Evolutionary conservation across 2,329 filamentous ascomycete genomes (phyloP).

Genomic region (Aschersonia sp.): DNA sequence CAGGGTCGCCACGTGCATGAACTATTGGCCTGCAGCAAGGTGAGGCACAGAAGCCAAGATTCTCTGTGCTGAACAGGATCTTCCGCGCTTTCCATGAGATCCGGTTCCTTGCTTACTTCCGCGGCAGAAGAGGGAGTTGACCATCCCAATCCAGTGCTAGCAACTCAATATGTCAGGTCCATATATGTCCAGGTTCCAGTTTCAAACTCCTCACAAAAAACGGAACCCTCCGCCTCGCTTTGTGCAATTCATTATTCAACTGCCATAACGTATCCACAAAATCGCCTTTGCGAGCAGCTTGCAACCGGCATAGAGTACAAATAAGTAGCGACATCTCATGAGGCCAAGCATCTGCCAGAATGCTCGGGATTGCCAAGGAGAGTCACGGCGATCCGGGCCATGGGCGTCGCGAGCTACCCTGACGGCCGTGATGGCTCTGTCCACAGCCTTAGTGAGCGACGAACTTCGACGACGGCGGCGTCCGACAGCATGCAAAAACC

Average conservation of each 20-base stretch:
- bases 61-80: background rate
- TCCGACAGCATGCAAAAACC: constrained; percentile 13
- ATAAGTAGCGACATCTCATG: background rate
- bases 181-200: background rate
- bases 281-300: background rate
- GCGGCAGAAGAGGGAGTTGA: too few relatives aligned
- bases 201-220: background rate
- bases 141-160: too few relatives aligned
- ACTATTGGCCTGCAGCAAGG: background rate
- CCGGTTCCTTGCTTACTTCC: too few relatives aligned
- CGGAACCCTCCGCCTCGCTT: background rate
- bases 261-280: background rate
- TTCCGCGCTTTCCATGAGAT: background rate
- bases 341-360: too few relatives aligned
- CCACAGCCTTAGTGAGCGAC: background rate
- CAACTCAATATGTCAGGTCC: background rate
- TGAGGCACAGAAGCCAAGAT: background rate
- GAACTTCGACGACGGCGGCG: constrained; percentile 9
- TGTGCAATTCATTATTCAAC: background rate
- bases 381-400: background rate
- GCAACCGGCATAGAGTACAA: background rate
- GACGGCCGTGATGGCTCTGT: background rate
- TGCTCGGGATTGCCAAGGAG: background rate
- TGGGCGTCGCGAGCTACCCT: background rate
- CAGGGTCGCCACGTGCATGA: background rate